These are phyloP conservation scores for Phytopythium sindhum DNA, from an alignment of 352 stramenopile genomes.

Conservation along the genomic window DNA sequence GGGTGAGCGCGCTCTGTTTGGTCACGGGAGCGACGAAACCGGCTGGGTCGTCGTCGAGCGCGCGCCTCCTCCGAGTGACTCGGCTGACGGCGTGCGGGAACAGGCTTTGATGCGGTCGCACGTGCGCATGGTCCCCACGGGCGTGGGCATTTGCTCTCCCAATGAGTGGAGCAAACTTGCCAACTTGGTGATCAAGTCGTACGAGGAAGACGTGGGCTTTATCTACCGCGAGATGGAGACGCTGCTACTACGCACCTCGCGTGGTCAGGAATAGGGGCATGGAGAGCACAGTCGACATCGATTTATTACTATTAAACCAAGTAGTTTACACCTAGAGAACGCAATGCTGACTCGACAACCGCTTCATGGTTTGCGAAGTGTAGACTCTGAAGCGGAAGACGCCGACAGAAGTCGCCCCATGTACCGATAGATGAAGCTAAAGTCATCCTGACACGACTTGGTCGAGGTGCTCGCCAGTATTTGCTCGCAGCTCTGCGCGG, in stretches of 20 bases:
- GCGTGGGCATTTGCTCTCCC: not conserved
- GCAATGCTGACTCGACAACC: not conserved
- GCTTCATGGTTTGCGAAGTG: not conserved
- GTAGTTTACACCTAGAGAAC: not conserved
- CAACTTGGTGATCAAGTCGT: conserved; percentile 27
- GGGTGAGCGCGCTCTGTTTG: conserved; percentile 25
- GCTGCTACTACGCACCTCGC: conserved; percentile 20
- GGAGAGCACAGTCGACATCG: not conserved
- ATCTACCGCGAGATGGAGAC: conserved; percentile 38
- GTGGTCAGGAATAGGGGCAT: not conserved
- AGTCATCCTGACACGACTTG: conserved; percentile 31
- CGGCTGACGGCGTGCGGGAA: not conserved
- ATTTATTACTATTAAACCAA: not conserved
- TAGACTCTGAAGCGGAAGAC: not conserved
- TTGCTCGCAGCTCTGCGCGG: not conserved
- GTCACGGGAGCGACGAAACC: conserved; percentile 21
- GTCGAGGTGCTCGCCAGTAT: conserved; percentile 4
- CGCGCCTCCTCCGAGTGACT: conserved; percentile 7
- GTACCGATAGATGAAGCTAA: conserved; percentile 32
- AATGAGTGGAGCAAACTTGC: not conserved
- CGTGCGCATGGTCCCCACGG: conserved; percentile 22
- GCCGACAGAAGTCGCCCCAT: conserved; percentile 20
- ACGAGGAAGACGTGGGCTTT: conserved; percentile 32
- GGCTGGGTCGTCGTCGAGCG: conserved; percentile 27
- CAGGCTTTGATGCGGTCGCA: conserved; percentile 21